Conservation (phyloP, 768 basidiomycete species). For the Kondoa malvinella region DNA sequence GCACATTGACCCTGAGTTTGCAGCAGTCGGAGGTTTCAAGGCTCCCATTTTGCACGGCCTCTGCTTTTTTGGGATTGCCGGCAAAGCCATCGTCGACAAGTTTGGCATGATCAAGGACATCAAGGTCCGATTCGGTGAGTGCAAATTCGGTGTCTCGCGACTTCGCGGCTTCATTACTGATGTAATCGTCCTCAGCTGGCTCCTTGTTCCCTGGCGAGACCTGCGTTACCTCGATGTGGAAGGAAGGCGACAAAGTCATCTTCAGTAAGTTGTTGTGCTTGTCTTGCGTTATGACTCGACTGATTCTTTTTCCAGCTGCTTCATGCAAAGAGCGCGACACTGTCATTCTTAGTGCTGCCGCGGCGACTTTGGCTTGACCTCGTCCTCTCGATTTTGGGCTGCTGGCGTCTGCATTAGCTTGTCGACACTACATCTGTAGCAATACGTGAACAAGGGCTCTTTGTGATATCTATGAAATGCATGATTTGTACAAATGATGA, state of each 20-base stretch:
- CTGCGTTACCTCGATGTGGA: constrained; percentile 94
- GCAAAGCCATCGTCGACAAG: constrained; percentile 74
- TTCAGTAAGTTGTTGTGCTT: constrained; percentile 43
- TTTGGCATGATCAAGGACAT: constrained; percentile 79
- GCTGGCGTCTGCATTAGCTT: too few species aligned
- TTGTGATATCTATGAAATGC: too few species aligned
- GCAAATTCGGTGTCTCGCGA: too few species aligned
- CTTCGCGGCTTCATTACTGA: too few species aligned
- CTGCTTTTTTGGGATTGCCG: constrained; percentile 80
- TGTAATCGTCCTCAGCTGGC: too few species aligned
- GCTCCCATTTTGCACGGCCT: constrained; percentile 65
- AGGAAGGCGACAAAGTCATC: constrained; percentile 72
- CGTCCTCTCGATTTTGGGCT: neutral
- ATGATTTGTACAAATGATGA: too few species aligned
- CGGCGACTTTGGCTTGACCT: constrained; percentile 46
- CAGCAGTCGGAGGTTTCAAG: constrained; percentile 85
- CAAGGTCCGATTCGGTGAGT: constrained; percentile 90
- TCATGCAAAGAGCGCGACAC: constrained; percentile 75
- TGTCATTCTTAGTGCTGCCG: constrained; percentile 58
- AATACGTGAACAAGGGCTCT: too few species aligned
- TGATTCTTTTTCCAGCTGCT: constrained; percentile 39
- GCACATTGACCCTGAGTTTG: constrained; percentile 81
- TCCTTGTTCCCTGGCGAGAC: constrained; percentile 93
- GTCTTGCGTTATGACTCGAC: neutral
- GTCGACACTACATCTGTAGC: too few species aligned